Evolutionary conservation across 805 yeast species (phyloP).

Genomic region (Saccharomyces eubayanus): DNA sequence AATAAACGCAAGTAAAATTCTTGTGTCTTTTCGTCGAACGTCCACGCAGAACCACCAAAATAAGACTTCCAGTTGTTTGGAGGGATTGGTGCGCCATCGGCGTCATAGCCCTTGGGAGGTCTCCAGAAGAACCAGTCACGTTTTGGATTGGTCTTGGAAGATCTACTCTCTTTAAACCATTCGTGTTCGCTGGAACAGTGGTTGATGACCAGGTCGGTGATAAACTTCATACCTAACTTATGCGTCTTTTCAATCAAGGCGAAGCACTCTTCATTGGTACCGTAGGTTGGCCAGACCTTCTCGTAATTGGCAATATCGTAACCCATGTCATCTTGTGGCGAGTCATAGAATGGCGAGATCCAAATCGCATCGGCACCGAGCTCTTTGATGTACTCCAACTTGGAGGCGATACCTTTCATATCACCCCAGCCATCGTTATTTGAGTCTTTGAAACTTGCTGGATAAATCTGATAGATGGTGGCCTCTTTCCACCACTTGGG

Average conservation of each 20-base stretch:
- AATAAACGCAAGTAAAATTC: constrained; percentile 50
- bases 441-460: constrained; percentile 52
- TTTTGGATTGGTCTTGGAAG: constrained; percentile 44
- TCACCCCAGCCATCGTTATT: constrained; percentile 56
- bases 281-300: constrained; percentile 32
- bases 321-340: constrained; percentile 58
- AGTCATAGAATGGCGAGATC: constrained; percentile 51
- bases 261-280: too few relatives aligned
- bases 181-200: constrained; percentile 48
- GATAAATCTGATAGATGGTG: constrained; percentile 50
- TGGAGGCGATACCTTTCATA: constrained; percentile 44
- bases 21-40: constrained; percentile 43
- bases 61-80: constrained; percentile 50
- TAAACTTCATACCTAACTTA: constrained; percentile 37
- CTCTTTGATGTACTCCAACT: constrained; percentile 42
- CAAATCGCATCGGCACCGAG: constrained; percentile 46
- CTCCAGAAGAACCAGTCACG: constrained; percentile 58
- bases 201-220: constrained; percentile 50
- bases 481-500: constrained; percentile 50
- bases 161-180: constrained; percentile 51
- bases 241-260: too few relatives aligned
- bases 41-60: constrained; percentile 52
- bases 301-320: constrained; percentile 51
- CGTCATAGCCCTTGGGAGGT: constrained; percentile 39
- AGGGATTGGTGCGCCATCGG: constrained; percentile 42